Base-by-base conservation (phyloP, 1,284 basidiomycete species). In the Ustilago shanxiensis region DNA sequence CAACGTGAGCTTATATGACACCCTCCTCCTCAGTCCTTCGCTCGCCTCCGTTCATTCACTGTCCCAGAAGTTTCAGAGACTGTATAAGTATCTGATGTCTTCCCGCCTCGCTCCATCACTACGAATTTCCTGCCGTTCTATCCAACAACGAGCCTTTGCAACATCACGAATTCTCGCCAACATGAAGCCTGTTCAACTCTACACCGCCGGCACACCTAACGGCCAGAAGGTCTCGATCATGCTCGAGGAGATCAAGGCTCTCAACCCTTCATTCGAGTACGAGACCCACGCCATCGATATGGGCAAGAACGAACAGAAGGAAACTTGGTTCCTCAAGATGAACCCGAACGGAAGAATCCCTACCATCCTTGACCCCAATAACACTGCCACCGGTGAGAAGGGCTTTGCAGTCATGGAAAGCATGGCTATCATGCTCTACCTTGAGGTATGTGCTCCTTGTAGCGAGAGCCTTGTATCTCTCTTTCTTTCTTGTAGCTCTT, bases 191-290 rank as follows among this genome's bases (percentile, higher is more conserved):
- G 44, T 82, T 9, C 57, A 76, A 29, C 62, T 82, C 51, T 82
- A 74, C 70, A 82, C 80, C 14, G 66, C 66, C 13, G 66, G 60
- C 44, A 82, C 80, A n/a, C 80, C 94, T 0, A 85, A 86, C 59
- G 99, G 97, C 95, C 99, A 99, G 87, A 91, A 91, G 8, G 93
- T 96, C 87, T 99, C 99, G 86, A 97, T 98, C 85, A 95, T 93
- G 2, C 89, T 98, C 65, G 97, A 99, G 85, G 89, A 89, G 1
- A 87, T 99, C 18, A 75, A 79, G 51, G 80, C 67, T 26, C 72
- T 82, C 58, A 76, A 82, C 66, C 67, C 64, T 9, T 58, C 57
- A 13, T 79, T 82, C 57, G 56, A 71, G 45, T 80, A 76, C 68
- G 79, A 81, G 41, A 66, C 62, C 26, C 93, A 93, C 79, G 91